A percentile compares a stretch with the other conserved stretches of the same genome.
Evolutionary conservation across 176 grass and related monocot species (phyloP).

Genomic region (Musa acuminata): DNA sequence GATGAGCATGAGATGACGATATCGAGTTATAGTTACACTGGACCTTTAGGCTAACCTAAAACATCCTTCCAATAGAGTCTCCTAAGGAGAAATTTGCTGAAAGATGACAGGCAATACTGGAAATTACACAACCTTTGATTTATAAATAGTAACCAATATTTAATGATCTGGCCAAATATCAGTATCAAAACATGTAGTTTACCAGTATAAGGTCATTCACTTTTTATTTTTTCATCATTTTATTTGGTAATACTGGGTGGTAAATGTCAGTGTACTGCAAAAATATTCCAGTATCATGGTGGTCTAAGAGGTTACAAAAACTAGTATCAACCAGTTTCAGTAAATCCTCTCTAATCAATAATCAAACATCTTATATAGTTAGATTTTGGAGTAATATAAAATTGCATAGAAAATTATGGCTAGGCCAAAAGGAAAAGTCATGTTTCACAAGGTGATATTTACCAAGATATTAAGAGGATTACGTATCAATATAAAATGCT

Average conservation of each 20-base stretch:
- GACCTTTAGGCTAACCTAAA: not conserved
- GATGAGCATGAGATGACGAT: not conserved
- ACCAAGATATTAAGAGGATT: conserved; percentile 88
- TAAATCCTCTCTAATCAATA: not conserved
- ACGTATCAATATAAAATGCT: conserved; percentile 92
- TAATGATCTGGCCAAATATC: too few species aligned
- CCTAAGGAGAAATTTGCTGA: not conserved
- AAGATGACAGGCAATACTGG: not conserved
- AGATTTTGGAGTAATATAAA: not conserved
- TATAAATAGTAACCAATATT: not conserved
- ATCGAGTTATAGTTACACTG: not conserved
- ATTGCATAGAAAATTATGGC: not conserved
- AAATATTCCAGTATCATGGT: too few species aligned
- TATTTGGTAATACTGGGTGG: too few species aligned
- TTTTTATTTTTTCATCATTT: too few species aligned
- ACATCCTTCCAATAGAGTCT: not conserved
- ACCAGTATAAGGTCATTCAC: too few species aligned
- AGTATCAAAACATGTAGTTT: too few species aligned
- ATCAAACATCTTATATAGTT: not conserved
- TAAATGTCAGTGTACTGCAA: too few species aligned
- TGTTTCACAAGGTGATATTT: conserved; percentile 10
- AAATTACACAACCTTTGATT: not conserved
- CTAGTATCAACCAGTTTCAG: too few species aligned
- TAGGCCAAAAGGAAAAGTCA: not conserved
- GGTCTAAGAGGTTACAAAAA: too few species aligned